Evolutionary conservation across 495 filamentous ascomycete genomes (phyloP), one percentile per base, ranked within the genome.

Genomic region (Hyaloscypha hepaticicola): DNA sequence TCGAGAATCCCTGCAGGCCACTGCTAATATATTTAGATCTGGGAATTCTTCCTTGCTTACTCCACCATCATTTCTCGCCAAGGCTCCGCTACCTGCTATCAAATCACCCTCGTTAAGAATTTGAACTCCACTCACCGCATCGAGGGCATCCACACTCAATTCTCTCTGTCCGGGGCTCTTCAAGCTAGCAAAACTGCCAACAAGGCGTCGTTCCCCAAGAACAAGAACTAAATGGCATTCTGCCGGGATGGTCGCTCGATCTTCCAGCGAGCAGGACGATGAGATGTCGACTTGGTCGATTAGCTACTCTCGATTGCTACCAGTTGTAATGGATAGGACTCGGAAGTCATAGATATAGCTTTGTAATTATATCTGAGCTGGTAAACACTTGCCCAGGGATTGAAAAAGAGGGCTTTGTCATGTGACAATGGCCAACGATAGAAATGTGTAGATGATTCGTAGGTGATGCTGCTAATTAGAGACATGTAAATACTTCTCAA

Each of bases 21-120:
- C n/a, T 56, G n/a, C 66, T 72, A 69, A 69, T 38, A 41, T 48
- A 19, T 21, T 5, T 41, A 96, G 93, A 96, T 98, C 75, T 99
- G 95, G 95, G 94, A 98, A 75, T 97, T 87, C 82, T 99, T 99
- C 88, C 87, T 99, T 67, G 92, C 96, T 58, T 89, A 86, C 72
- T 92, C 92, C 3, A 96, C 92, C 72, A 98, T 99, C 77, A 87
- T 88, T 74, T 93, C 94, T 29, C 89, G 95, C 71, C 95, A 99
- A 78, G 95, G 95, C 64, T 83, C 82, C 69, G 96, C 95, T 56
- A 93, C 93, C 50, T 98, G 96, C 85, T 99, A 89, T 81, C 96
- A 98, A 81, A 93, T 99, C 75, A 90, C 86, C 21, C 77, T 96
- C 56, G 91, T 97, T 77, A 99, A 99, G 89, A 99, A 98, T 78